Conservation (phyloP, 106 monocot species). For the Dendrobium catenatum region DNA sequence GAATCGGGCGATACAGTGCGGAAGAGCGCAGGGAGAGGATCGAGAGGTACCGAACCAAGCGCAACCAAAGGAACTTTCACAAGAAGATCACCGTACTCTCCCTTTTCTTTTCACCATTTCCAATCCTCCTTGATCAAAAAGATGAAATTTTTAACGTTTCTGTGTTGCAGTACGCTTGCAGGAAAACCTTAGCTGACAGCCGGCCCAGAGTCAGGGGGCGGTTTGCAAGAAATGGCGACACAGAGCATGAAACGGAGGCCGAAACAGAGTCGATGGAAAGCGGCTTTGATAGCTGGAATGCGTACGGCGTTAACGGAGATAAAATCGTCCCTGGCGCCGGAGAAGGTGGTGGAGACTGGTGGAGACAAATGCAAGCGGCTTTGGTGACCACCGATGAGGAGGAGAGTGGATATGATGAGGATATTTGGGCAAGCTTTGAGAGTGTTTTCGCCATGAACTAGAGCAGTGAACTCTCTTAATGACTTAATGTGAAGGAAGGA, state of each 20-base stretch:
- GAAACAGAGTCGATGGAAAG: constrained; percentile 10
- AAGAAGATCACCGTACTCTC: constrained; percentile 77
- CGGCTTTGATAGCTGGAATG: constrained; percentile 2
- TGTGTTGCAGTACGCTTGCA: constrained; percentile 42
- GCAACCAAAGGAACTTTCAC: constrained; percentile 81
- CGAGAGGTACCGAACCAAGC: constrained; percentile 71
- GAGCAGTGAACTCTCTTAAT: not conserved
- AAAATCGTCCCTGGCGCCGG: not conserved
- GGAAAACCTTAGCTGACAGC: constrained; percentile 65
- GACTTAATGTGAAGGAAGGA: not conserved
- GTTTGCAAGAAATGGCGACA: constrained; percentile 43
- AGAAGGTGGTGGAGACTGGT: constrained; percentile 6
- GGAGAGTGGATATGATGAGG: constrained; percentile 10
- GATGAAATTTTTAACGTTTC: not conserved
- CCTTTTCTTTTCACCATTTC: not conserved
- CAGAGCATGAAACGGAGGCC: constrained; percentile 15
- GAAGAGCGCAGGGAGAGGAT: constrained; percentile 82
- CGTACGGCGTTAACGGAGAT: not conserved
- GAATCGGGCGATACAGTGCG: constrained; percentile 61
- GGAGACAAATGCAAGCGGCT: constrained; percentile 18
- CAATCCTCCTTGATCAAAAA: not conserved
- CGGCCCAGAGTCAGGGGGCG: constrained; percentile 46
- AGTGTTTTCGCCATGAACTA: constrained; percentile 14
- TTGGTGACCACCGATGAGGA: constrained; percentile 11
- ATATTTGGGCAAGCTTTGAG: constrained; percentile 13